Evolutionary conservation across 2,329 filamentous ascomycete species (phyloP).

Genomic region (Didymella sp.): DNA sequence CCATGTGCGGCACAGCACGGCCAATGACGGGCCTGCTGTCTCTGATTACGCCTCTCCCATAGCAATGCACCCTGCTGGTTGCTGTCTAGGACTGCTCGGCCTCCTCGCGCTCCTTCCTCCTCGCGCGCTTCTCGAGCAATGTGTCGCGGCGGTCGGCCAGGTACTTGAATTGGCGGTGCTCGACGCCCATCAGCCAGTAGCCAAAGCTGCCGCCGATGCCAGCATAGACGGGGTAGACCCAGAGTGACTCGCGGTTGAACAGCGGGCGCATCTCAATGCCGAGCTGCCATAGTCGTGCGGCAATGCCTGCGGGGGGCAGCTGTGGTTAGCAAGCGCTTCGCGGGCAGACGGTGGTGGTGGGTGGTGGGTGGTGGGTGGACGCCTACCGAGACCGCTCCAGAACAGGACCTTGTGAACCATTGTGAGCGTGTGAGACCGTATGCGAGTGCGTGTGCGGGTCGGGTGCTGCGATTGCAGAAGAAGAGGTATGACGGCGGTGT

Average conservation of each 20-base stretch:
- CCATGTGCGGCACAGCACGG: not conserved
- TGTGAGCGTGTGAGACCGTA: slow-evolving; percentile 28
- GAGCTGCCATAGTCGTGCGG: slow-evolving; percentile 93
- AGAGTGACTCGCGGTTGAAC: slow-evolving; percentile 82
- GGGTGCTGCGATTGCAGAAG: slow-evolving; percentile 26
- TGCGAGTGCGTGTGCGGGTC: slow-evolving; percentile 10
- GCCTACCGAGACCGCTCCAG: slow-evolving; percentile 90
- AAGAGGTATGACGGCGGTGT: slow-evolving; percentile 24
- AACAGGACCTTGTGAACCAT: slow-evolving; percentile 71
- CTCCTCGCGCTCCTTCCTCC: slow-evolving; percentile 72
- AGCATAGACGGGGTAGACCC: slow-evolving; percentile 91
- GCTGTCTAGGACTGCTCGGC: slow-evolving; percentile 32
- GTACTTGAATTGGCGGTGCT: slow-evolving; percentile 78
- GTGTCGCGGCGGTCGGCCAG: slow-evolving; percentile 78
- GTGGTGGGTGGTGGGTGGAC: slow-evolving; percentile 19
- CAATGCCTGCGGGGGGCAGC: slow-evolving; percentile 69
- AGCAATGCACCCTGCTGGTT: not conserved
- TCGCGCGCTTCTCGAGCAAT: slow-evolving; percentile 87
- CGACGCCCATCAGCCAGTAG: slow-evolving; percentile 94
- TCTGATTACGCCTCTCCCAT: slow-evolving; percentile 18
- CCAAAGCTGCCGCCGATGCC: slow-evolving; percentile 88
- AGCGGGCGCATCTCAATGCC: slow-evolving; percentile 98
- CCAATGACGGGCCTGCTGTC: slow-evolving; percentile 1
- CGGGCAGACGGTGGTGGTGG: slow-evolving; percentile 13
- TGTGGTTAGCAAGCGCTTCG: slow-evolving; percentile 33